Conservation (phyloP, 2,329 filamentous ascomycete genomes). For the Penicillium sp. region DNA sequence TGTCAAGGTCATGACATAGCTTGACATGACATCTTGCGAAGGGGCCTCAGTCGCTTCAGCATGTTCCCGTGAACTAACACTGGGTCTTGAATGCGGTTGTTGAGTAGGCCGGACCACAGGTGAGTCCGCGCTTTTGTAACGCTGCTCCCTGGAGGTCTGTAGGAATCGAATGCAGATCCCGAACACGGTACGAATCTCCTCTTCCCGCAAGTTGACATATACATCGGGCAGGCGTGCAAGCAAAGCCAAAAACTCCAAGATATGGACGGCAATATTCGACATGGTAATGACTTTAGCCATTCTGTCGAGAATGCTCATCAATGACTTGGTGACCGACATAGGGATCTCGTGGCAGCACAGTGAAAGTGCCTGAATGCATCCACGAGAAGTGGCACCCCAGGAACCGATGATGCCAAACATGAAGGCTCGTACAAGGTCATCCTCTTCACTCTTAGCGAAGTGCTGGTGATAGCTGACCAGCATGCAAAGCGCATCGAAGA, state of each 20-base stretch:
- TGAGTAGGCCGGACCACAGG: conserved; percentile 32
- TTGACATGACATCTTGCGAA: conserved; percentile 70
- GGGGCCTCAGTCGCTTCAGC: conserved; percentile 36
- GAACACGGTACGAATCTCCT: conserved; percentile 91
- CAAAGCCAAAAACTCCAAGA: conserved; percentile 89
- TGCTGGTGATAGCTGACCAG: conserved; percentile 85
- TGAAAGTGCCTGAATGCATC: conserved; percentile 89
- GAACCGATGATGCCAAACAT: conserved; percentile 71
- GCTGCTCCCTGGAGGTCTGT: conserved; percentile 71
- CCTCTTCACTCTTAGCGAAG: conserved; percentile 78
- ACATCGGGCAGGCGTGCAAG: conserved; percentile 78
- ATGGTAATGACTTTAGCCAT: conserved; percentile 97
- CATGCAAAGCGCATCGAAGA: conserved; percentile 82
- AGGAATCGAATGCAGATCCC: conserved; percentile 92
- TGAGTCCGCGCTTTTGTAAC: conserved; percentile 34
- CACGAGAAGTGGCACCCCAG: conserved; percentile 82
- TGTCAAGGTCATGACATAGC: conserved; percentile 89
- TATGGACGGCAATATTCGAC: conserved; percentile 84
- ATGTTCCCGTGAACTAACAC: conserved; percentile 43
- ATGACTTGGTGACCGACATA: conserved; percentile 74
- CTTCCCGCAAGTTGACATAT: conserved; percentile 82
- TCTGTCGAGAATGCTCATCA: conserved; percentile 81
- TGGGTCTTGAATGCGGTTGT: conserved; percentile 37
- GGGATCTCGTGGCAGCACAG: conserved; percentile 95
- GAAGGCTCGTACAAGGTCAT: conserved; percentile 83